phyloP scores from a whole-genome alignment of 1,139 yeast genomes.

The Diutina rugosa region DNA sequence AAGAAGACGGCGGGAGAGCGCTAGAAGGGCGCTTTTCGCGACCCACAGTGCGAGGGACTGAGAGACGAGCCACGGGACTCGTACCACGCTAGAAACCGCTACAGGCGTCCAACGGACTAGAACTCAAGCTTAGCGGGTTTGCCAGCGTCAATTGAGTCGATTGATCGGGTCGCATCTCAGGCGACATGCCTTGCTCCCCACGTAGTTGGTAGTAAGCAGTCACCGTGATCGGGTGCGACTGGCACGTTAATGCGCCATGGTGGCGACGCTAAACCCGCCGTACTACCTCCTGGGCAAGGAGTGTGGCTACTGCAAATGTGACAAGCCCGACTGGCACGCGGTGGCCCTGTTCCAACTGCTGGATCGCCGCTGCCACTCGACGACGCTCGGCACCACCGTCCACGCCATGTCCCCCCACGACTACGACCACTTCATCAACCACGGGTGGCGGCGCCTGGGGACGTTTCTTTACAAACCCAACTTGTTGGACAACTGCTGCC shows the following conservation, averaged over 20 bases:
- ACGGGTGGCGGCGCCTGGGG: constrained; percentile 77
- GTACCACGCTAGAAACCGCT: no score
- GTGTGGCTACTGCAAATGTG: constrained; percentile 58
- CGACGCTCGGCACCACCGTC: constrained; percentile 36
- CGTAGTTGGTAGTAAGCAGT: no score
- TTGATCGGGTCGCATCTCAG: no score
- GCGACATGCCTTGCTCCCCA: no score
- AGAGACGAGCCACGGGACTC: neutral
- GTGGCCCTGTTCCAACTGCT: constrained; percentile 12
- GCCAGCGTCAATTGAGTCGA: no score
- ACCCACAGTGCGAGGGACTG: neutral
- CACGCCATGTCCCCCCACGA: constrained; percentile 33
- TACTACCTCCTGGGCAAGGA: constrained; percentile 4
- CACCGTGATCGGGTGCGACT: no score
- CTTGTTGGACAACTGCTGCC: constrained; percentile 60
- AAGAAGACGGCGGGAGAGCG: neutral
- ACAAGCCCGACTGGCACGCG: constrained; percentile 28
- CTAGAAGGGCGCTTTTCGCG: neutral
- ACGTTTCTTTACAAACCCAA: constrained; percentile 63
- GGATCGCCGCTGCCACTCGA: constrained; percentile 7
- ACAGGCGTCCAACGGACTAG: no score
- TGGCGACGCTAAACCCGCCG: constrained; percentile 4
- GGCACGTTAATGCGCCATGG: neutral
- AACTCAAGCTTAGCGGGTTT: no score
- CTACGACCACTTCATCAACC: constrained; percentile 54